A percentile compares a stretch with the other conserved stretches of the same genome.
phyloP scores from a whole-genome alignment of 2,329 filamentous ascomycete species.

The Neofusicoccum ribis region DNA sequence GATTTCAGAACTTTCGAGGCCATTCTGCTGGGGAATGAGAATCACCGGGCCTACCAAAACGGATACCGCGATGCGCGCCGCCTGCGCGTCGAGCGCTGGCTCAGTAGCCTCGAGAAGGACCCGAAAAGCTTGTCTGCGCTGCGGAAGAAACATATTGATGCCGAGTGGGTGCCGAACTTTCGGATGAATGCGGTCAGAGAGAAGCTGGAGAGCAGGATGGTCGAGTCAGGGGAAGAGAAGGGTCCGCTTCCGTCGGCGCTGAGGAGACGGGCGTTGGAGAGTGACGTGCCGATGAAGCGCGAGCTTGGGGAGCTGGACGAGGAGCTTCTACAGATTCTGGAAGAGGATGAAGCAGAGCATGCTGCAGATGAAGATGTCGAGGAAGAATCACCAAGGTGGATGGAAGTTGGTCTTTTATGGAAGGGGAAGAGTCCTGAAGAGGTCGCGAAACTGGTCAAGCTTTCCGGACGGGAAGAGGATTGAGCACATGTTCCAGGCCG shows the following conservation, averaged over 20 bases:
- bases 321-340: neutral
- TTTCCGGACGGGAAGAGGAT: no score
- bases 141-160: neutral
- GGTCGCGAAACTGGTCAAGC: neutral
- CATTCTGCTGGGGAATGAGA: neutral
- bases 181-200: conserved; percentile 2
- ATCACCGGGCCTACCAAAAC: conserved; percentile 1
- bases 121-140: neutral
- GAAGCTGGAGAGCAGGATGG: neutral
- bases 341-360: neutral
- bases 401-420: neutral
- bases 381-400: neutral
- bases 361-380: neutral
- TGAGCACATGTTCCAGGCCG: no score
- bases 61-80: conserved; percentile 3
- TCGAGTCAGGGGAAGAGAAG: neutral
- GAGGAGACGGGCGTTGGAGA: neutral
- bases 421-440: neutral
- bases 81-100: neutral
- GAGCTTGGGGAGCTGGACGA: neutral
- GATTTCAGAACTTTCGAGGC: conserved; percentile 6
- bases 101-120: neutral
- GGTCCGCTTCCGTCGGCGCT: neutral
- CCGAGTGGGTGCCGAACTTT: conserved; percentile 2
- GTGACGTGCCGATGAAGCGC: neutral